Conservation (phyloP, 139 green algal species). For the Nannochloris sp. region DNA sequence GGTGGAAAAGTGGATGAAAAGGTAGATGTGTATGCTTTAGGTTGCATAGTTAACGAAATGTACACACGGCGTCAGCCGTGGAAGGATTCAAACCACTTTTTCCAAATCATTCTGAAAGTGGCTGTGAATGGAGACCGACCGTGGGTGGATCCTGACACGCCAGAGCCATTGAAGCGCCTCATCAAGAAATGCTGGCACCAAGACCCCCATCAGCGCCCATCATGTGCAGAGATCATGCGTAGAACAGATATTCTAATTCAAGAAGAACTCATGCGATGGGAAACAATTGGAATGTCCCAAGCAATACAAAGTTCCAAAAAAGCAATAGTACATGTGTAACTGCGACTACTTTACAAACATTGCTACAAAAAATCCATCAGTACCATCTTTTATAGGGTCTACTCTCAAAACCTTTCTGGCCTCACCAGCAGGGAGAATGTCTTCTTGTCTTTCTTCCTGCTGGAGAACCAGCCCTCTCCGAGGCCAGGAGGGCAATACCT, state of each 20-base stretch:
- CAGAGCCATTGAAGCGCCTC: conserved; percentile 35
- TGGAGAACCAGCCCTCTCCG: conserved; percentile 36
- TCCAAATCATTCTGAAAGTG: conserved; percentile 54
- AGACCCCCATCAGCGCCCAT: conserved; percentile 46
- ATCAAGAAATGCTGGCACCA: conserved; percentile 53
- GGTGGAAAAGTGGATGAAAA: conserved; percentile 66
- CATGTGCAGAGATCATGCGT: conserved; percentile 42
- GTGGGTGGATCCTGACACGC: conserved; percentile 34
- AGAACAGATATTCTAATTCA: conserved; percentile 31
- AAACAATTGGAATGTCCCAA: conserved; percentile 7
- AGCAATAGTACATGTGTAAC: too few species aligned
- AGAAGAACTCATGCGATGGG: conserved; percentile 27
- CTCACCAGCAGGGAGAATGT: conserved; percentile 29
- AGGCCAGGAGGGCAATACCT: conserved; percentile 58
- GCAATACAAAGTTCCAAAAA: not conserved
- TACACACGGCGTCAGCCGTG: conserved; percentile 40
- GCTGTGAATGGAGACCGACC: conserved; percentile 44
- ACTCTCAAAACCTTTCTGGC: conserved; percentile 42
- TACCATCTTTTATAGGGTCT: conserved; percentile 62
- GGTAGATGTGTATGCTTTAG: conserved; percentile 48
- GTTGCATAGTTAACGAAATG: conserved; percentile 49
- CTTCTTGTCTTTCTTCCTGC: conserved; percentile 11
- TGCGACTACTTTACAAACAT: conserved; percentile 45
- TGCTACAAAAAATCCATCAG: conserved; percentile 88
- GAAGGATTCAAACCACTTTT: conserved; percentile 34